Conservation (phyloP, 1,284 basidiomycete genomes). For the Bondarzewia mesenterica region DNA sequence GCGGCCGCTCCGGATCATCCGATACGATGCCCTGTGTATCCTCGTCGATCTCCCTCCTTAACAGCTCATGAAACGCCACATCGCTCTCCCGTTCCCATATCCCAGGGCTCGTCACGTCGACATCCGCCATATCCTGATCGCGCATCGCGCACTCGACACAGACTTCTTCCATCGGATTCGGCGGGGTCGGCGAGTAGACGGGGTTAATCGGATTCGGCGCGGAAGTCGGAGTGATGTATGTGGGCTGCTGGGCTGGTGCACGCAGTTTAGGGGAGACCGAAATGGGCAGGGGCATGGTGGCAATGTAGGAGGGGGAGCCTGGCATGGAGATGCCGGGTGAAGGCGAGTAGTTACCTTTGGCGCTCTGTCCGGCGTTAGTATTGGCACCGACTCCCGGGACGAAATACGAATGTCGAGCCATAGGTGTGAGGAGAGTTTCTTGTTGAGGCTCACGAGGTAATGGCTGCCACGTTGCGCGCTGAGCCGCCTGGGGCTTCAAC, state of each 20-base stretch:
- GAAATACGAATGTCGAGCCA: not conserved
- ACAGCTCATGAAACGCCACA: constrained; percentile 71
- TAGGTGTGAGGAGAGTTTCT: not conserved
- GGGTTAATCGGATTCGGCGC: constrained; percentile 51
- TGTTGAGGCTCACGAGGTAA: not conserved
- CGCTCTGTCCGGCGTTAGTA: not conserved
- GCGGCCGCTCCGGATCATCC: constrained; percentile 44
- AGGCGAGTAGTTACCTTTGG: not conserved
- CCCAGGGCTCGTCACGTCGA: constrained; percentile 79
- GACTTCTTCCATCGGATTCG: constrained; percentile 55
- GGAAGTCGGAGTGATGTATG: constrained; percentile 54
- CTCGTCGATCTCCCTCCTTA: constrained; percentile 68
- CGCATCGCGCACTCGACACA: constrained; percentile 99
- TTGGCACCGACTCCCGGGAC: not conserved
- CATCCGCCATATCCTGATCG: constrained; percentile 96
- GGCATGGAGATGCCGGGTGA: not conserved
- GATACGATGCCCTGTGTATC: constrained; percentile 38
- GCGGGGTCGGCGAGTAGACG: constrained; percentile 30
- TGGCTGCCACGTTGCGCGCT: not conserved
- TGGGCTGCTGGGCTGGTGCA: constrained; percentile 66
- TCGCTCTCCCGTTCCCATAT: constrained; percentile 93
- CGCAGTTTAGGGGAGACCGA: constrained; percentile 59
- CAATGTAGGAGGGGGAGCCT: not conserved
- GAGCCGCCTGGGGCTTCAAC: not conserved
- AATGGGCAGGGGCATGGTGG: constrained; percentile 19